Evolutionary conservation across 1,284 basidiomycete genomes (phyloP).

Genomic region (Cutaneotrichosporon cyanovorans): DNA sequence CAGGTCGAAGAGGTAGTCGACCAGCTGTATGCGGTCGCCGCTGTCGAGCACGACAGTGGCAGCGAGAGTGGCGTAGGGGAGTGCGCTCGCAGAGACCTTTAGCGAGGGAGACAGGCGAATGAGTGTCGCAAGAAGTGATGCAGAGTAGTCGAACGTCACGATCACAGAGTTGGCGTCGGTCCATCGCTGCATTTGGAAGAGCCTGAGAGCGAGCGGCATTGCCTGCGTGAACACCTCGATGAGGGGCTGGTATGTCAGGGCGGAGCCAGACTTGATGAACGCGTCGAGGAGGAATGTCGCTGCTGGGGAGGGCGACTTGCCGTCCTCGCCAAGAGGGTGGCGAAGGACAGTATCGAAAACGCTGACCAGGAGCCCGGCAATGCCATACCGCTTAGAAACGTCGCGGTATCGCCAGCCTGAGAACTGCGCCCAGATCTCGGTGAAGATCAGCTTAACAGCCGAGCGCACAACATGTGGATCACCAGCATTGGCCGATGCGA

Average conservation of each 20-base stretch:
- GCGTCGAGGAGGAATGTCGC: slow-evolving; percentile 28
- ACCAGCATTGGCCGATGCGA: slow-evolving; percentile 17
- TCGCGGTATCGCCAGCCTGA: slow-evolving; percentile 36
- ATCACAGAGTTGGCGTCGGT: slow-evolving; percentile 26
- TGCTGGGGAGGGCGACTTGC: slow-evolving; percentile 17
- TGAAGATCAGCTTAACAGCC: slow-evolving; percentile 30
- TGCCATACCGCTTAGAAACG: slow-evolving; percentile 27
- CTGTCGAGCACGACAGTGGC: slow-evolving; percentile 15
- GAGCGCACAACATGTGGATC: slow-evolving; percentile 25
- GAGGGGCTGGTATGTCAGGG: slow-evolving; percentile 35
- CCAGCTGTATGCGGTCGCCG: slow-evolving; percentile 27
- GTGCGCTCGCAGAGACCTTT: slow-evolving; percentile 13
- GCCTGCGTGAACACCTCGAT: slow-evolving; percentile 34
- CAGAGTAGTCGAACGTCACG: slow-evolving; percentile 23
- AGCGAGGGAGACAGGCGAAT: slow-evolving; percentile 24
- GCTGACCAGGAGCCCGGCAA: slow-evolving; percentile 22
- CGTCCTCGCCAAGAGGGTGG: slow-evolving; percentile 24
- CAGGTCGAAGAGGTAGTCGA: slow-evolving; percentile 32
- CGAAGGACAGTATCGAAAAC: slow-evolving; percentile 28
- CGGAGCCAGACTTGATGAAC: slow-evolving; percentile 32
- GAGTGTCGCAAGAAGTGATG: slow-evolving; percentile 26
- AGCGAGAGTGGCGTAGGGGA: slow-evolving; percentile 27
- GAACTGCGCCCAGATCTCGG: slow-evolving; percentile 34
- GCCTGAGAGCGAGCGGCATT: slow-evolving; percentile 16
- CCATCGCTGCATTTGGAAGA: slow-evolving; percentile 21